Percentiles rank a stretch among this genome's conserved stretches.
Conservation (phyloP, 495 filamentous ascomycete species). For the Aspergillus egyptiacus region DNA sequence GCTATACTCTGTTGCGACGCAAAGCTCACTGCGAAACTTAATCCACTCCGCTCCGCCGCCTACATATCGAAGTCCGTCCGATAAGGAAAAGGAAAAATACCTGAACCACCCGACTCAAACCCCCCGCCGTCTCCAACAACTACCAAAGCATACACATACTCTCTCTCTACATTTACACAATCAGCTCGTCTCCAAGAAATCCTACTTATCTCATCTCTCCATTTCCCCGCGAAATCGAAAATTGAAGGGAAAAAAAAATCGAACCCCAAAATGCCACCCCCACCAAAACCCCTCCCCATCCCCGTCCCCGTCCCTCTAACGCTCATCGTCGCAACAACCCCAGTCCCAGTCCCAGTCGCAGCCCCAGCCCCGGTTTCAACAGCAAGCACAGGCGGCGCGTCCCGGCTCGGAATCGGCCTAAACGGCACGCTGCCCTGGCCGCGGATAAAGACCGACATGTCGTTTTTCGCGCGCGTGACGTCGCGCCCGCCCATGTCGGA, state of each 20-base stretch:
- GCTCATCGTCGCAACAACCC: conserved; percentile 42
- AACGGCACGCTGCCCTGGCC: conserved; percentile 83
- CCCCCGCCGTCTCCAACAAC: neutral
- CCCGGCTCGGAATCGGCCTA: conserved; percentile 76
- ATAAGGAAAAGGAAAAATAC: neutral
- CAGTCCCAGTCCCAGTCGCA: too few species aligned
- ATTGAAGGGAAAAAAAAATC: neutral
- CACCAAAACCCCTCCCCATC: neutral
- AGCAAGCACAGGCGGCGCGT: conserved; percentile 17
- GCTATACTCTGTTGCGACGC: too few species aligned
- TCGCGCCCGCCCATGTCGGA: conserved; percentile 43
- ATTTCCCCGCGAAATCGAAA: too few species aligned
- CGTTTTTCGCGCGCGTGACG: conserved; percentile 87
- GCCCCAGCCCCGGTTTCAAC: too few species aligned
- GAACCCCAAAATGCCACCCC: neutral
- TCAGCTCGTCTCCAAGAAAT: too few species aligned
- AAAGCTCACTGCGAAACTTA: too few species aligned
- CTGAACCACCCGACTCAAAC: neutral
- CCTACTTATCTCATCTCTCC: too few species aligned
- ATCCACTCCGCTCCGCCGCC: too few species aligned
- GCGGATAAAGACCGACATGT: conserved; percentile 80
- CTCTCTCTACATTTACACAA: too few species aligned
- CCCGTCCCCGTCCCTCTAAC: conserved; percentile 27
- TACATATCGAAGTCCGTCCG: neutral
- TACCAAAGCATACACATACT: too few species aligned